Percentiles rank a stretch among this genome's conserved stretches.
These are phyloP conservation scores for Eucalyptus regnans DNA, from an alignment of 345 rosid genomes.

Conservation along the genomic window DNA sequence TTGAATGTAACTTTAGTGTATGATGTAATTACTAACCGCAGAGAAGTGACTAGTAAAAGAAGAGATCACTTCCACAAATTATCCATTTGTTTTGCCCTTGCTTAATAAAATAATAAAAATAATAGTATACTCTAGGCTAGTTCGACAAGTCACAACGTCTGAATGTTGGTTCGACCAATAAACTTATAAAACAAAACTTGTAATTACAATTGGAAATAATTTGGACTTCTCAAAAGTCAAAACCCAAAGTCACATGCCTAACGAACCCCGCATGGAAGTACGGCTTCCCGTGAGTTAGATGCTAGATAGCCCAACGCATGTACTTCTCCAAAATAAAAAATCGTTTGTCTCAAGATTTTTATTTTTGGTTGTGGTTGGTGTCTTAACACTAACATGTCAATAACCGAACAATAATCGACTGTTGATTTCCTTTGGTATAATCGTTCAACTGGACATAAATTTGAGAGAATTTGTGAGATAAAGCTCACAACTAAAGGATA, in stretches of 20 bases:
- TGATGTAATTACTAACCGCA: not conserved
- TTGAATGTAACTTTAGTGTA: not conserved
- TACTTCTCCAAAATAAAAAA: not conserved
- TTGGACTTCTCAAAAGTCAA: not conserved
- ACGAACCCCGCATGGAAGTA: not conserved
- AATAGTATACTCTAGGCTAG: not conserved
- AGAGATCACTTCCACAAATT: not conserved
- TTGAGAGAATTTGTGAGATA: not conserved
- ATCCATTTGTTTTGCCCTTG: accelerated
- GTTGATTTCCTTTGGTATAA: not conserved
- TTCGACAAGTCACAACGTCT: not conserved
- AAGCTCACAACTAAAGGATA: not conserved
- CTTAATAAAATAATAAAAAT: not conserved
- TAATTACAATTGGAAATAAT: not conserved
- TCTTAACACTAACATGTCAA: not conserved
- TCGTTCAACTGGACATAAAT: not conserved
- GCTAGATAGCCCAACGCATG: no score
- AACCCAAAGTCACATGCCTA: not conserved
- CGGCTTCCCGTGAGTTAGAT: not conserved
- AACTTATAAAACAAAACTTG: not conserved
- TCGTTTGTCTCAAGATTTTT: not conserved
- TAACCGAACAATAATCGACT: not conserved
- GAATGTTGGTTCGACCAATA: not conserved
- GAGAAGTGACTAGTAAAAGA: not conserved
- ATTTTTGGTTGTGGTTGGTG: not conserved